phyloP scores from a whole-genome alignment of 345 rosid species.

The Physaria fendleri region DNA sequence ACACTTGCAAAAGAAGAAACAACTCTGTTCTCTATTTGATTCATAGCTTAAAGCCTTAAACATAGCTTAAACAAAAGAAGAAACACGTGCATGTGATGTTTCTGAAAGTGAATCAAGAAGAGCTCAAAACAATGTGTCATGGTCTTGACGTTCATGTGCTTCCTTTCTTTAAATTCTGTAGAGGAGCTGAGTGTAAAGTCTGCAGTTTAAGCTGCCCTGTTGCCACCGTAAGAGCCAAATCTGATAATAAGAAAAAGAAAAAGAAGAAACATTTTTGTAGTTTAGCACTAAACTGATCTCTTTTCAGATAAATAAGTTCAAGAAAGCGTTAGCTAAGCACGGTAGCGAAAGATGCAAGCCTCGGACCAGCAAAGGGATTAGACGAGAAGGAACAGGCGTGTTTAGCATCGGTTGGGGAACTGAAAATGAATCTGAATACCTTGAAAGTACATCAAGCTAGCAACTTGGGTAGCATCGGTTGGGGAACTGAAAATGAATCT shows the following conservation, averaged over 20 bases:
- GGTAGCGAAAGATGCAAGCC: slow-evolving; percentile 36
- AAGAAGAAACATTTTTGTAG: neutral
- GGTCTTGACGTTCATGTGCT: slow-evolving; percentile 55
- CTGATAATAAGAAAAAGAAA: no score
- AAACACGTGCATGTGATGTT: slow-evolving; percentile 51
- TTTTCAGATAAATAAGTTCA: slow-evolving; percentile 73
- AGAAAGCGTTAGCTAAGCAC: slow-evolving; percentile 54
- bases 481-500: slow-evolving; percentile 32
- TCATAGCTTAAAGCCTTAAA: no score
- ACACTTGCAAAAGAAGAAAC: no score
- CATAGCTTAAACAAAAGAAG: no score
- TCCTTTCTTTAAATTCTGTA: slow-evolving; percentile 72
- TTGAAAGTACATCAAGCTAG: neutral
- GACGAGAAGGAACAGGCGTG: slow-evolving; percentile 35
- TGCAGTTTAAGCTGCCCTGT: slow-evolving; percentile 78
- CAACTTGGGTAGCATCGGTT: slow-evolving; percentile 26
- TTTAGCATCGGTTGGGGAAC: slow-evolving; percentile 33
- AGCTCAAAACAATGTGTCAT: slow-evolving; percentile 53
- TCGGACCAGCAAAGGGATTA: slow-evolving; percentile 49
- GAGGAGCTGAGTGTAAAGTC: slow-evolving; percentile 59
- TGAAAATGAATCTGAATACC: slow-evolving; percentile 7
- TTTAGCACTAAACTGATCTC: no score
- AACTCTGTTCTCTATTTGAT: no score
- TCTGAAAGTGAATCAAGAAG: slow-evolving; percentile 69
- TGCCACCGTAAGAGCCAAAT: slow-evolving; percentile 48